phyloP scores from a whole-genome alignment of 352 stramenopile genomes.

The Stephanocyclus meneghinianus region DNA sequence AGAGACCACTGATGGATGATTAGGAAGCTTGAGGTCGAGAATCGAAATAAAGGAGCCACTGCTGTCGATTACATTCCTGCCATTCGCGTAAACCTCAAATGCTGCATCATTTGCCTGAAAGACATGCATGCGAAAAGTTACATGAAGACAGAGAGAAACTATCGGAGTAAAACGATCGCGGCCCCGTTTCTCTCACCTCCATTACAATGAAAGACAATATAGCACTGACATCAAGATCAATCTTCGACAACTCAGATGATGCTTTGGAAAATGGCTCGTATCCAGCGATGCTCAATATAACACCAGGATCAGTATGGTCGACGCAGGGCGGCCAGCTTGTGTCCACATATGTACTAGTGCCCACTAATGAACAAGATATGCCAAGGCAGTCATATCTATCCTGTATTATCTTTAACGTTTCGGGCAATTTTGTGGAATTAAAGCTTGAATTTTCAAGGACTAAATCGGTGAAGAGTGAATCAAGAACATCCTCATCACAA shows the following conservation, averaged over 20 bases:
- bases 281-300: constrained; percentile 39
- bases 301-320: constrained; percentile 21
- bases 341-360: constrained; percentile 37
- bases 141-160: neutral
- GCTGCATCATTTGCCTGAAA: constrained; percentile 58
- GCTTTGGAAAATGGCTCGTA: constrained; percentile 60
- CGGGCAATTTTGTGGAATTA: constrained; percentile 30
- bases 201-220: constrained; percentile 74
- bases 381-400: constrained; percentile 69
- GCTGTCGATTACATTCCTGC: constrained; percentile 59
- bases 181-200: constrained; percentile 37
- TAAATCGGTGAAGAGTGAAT: constrained; percentile 56
- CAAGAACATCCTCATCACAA: constrained; percentile 63
- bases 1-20: constrained; percentile 22
- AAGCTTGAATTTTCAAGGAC: constrained; percentile 42
- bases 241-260: constrained; percentile 50
- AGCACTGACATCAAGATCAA: constrained; percentile 78
- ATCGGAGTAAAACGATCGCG: neutral
- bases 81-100: constrained; percentile 74
- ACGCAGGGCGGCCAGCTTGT: constrained; percentile 54
- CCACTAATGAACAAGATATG: constrained; percentile 71
- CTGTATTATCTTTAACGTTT: constrained; percentile 55
- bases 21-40: constrained; percentile 25
- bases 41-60: constrained; percentile 44
- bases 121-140: constrained; percentile 1